Evolutionary conservation across 306 rosid genomes (phyloP).

Genomic region (Cicer pinnatifidum): DNA sequence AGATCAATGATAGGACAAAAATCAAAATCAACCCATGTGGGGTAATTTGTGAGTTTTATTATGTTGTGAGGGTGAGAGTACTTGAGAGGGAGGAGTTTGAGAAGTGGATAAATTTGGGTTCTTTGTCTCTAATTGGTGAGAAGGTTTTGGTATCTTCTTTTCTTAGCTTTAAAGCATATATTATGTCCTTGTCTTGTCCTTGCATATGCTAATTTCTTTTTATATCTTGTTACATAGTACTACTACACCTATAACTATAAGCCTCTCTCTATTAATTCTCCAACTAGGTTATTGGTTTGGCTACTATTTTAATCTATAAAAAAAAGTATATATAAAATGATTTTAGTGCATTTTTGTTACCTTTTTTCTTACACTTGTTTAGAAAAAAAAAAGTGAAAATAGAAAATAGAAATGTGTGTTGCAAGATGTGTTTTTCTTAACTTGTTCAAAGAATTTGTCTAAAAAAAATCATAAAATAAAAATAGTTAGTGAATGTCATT

Average conservation of each 20-base stretch:
- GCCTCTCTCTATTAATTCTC: constrained; percentile 6
- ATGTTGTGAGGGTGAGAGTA: constrained; percentile 18
- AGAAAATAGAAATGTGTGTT: not conserved
- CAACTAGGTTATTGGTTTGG: constrained; percentile 41
- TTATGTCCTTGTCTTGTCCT: not conserved
- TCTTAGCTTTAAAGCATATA: constrained; percentile 60
- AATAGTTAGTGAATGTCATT: not conserved
- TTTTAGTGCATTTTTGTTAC: not conserved
- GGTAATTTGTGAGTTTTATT: constrained; percentile 36
- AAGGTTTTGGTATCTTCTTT: constrained; percentile 97
- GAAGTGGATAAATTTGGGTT: constrained; percentile 48
- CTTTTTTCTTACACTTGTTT: constrained; percentile 26
- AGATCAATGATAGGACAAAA: constrained; percentile 17
- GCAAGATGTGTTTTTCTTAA: constrained; percentile 9
- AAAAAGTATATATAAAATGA: not conserved
- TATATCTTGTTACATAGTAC: not conserved
- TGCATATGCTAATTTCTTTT: not conserved
- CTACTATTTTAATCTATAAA: not conserved
- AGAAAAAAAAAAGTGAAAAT: constrained; percentile 1
- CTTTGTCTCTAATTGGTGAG: constrained; percentile 55
- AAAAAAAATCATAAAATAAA: not conserved
- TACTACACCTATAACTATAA: not conserved
- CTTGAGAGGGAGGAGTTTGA: constrained; percentile 36
- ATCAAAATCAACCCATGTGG: constrained; percentile 35
- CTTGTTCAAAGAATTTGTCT: constrained; percentile 13